These are phyloP conservation scores for Microcyclospora tardicrescens DNA, from an alignment of 2,329 filamentous ascomycete species.

Conservation along the genomic window DNA sequence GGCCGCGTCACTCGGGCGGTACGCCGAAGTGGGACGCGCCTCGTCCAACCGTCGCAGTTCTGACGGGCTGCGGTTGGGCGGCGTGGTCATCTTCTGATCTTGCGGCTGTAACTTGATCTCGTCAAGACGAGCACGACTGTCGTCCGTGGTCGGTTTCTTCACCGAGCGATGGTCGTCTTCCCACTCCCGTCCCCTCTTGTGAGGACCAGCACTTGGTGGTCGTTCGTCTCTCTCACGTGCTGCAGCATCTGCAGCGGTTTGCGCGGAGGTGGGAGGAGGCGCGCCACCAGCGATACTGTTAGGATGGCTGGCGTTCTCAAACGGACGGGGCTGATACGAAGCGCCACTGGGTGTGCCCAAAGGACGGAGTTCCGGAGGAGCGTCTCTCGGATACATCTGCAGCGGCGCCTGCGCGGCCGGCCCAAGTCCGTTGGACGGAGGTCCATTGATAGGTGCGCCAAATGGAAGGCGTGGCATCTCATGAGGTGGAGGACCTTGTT, in stretches of 20 bases:
- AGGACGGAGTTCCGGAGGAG: conserved; percentile 69
- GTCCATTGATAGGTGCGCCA: conserved; percentile 11
- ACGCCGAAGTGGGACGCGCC: conserved; percentile 53
- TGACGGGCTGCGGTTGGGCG: conserved; percentile 69
- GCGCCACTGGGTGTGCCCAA: conserved; percentile 30
- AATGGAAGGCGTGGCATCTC: conserved; percentile 20
- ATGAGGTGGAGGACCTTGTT: conserved; percentile 36
- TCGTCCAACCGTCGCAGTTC: conserved; percentile 48
- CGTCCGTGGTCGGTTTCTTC: conserved; percentile 83
- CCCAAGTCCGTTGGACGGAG: conserved; percentile 25
- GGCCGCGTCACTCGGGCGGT: conserved; percentile 85
- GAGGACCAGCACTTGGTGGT: conserved; percentile 59
- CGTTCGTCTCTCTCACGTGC: conserved; percentile 57
- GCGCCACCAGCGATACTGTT: conserved; percentile 55
- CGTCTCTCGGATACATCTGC: conserved; percentile 51
- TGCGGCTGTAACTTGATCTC: conserved; percentile 61
- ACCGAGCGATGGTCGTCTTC: conserved; percentile 56
- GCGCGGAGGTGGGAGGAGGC: conserved; percentile 48
- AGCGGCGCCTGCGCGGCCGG: conserved; percentile 36
- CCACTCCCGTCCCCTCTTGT: conserved; percentile 86
- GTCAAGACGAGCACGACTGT: conserved; percentile 73
- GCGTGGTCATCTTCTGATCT: conserved; percentile 38
- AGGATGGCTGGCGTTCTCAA: conserved; percentile 59
- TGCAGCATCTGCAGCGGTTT: conserved; percentile 50
- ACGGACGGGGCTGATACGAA: conserved; percentile 67